Base-by-base conservation (phyloP, 2,329 filamentous ascomycete genomes). In the Myotisia sp. region DNA sequence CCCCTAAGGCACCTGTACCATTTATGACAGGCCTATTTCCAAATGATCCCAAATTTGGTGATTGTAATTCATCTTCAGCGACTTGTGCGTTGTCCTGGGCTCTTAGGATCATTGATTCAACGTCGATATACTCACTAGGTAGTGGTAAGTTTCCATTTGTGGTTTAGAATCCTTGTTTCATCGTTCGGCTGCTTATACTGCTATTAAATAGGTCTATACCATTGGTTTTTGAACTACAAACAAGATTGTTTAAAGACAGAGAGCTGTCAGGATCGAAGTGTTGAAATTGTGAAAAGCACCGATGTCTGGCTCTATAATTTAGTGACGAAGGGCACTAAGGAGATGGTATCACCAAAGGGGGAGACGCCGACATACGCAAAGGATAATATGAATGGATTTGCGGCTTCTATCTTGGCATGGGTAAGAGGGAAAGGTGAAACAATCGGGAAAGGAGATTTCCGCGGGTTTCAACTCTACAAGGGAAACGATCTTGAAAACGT, bases 1-100 rank as follows among this genome's bases (percentile, higher is more conserved):
- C 87, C 61, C 83, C 85, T 3, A 70, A 78, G 44, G 71, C 82
- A 3, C 66, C 70, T 6, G 64, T 69, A 6, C 56, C 56, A 6
- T 59, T 52, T 44, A 55, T 44, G 1, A 47, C 55, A 79, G 3
- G 33, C 16, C 17, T 23, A 22, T 37, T 37, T 19, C 31, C 33
- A 2, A 24, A 33, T 20, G 37, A 39, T 14, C 37, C 37, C 3
- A n/a, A 10, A 6, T 39, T 34, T 17, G 26, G 22, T 3, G 7
- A 26, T 9, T 34, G 36, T 28, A 5, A 7, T 4, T 5, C 29
- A 1, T 3, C 10, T 12, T 19, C 32, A 6, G 19, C 18, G 5
- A 23, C 18, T 7, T 34, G 36, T 16, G 36, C 23, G n/a, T 26
- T 13, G 5, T 35, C 28, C 1, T 39, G 27, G 27, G 37, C 29